phyloP scores from a whole-genome alignment of 176 grass and related monocot species.

The Triticum urartu region DNA sequence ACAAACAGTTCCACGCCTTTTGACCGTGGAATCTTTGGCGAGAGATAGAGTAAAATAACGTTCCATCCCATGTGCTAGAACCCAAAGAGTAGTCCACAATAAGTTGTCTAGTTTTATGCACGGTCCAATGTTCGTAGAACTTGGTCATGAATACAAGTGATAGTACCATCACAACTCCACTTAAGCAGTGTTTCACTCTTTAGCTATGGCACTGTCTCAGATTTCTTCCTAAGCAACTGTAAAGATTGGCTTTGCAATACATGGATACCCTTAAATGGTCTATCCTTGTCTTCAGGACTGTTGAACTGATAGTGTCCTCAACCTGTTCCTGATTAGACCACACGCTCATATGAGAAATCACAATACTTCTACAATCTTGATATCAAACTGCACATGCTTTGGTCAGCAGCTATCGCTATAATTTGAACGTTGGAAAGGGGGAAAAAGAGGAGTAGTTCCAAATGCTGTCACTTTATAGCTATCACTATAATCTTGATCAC shows the following conservation, averaged over 20 bases:
- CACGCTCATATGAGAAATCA: not conserved
- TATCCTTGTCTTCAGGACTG: not conserved
- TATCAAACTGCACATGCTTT: not conserved
- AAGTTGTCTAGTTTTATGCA: not conserved
- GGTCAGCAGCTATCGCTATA: not conserved
- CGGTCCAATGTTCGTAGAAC: not conserved
- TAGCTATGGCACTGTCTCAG: not conserved
- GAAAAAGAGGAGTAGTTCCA: not conserved
- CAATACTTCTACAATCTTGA: not conserved
- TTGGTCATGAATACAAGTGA: not conserved
- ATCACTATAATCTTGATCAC: not conserved
- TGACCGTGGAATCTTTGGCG: not conserved
- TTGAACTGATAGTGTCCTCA: not conserved
- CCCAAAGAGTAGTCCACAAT: not conserved
- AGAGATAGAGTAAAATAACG: not conserved
- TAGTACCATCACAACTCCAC: not conserved
- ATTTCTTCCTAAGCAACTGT: not conserved
- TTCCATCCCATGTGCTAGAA: not conserved
- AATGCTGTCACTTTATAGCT: not conserved
- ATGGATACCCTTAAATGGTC: not conserved
- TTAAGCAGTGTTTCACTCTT: not conserved
- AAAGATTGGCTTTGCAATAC: not conserved
- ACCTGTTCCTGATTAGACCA: not conserved
- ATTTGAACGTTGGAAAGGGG: not conserved
- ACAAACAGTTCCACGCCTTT: not conserved